These are phyloP conservation scores for Haplosporangium gracile DNA, from an alignment of 192 early-diverging fungal species.

Conservation along the genomic window DNA sequence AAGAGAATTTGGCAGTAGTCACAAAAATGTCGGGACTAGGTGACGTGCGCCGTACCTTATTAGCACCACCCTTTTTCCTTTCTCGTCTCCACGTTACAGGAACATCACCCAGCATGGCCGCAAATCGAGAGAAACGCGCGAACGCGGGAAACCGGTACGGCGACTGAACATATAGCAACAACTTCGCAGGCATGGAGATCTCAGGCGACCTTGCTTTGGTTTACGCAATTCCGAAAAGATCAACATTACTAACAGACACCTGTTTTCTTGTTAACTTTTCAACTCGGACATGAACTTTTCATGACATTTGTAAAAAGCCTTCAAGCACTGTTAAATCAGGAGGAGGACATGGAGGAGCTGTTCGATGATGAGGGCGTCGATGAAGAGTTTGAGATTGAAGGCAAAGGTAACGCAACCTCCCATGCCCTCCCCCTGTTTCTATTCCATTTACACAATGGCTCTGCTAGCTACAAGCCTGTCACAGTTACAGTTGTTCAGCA, in stretches of 20 bases:
- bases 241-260: too few species aligned
- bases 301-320: slow-evolving; percentile 47
- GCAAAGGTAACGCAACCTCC: slow-evolving; percentile 26
- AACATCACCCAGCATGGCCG: slow-evolving; percentile 25
- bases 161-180: too few species aligned
- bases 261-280: not conserved
- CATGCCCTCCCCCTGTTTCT: not conserved
- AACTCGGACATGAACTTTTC: not conserved
- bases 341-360: slow-evolving; percentile 68
- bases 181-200: not conserved
- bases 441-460: not conserved
- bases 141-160: slow-evolving; percentile 50
- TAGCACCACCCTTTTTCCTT: not conserved
- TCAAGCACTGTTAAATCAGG: slow-evolving; percentile 61
- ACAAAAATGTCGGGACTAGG: too few species aligned
- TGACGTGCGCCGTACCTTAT: too few species aligned
- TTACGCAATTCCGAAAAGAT: too few species aligned
- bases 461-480: not conserved
- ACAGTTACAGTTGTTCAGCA: not conserved
- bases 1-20: too few species aligned
- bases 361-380: slow-evolving; percentile 67
- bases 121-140: slow-evolving; percentile 32
- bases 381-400: slow-evolving; percentile 60
- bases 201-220: not conserved
- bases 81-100: not conserved